Base-by-base conservation (phyloP, 306 rosid species). In the Lupinus albus region DNA sequence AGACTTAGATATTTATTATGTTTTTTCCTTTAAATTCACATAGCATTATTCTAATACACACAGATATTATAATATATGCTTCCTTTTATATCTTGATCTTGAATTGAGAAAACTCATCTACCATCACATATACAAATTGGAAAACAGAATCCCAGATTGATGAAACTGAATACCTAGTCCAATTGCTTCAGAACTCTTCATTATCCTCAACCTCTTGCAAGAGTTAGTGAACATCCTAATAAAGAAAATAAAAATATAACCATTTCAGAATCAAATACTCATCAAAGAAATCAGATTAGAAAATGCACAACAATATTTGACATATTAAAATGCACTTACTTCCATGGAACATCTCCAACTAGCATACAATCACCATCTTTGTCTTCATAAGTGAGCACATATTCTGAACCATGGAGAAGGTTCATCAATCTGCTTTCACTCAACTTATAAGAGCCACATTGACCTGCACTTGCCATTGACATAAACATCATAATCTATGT, bases 311-410 rank as follows among this genome's bases (percentile, higher is more conserved):
- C 28, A 25, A 2, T 25, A 25, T 25, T 25, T 25, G 28, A 25
- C 28, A 25, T 25, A 25, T 25, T 25, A 25, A 56, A 54, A 47
- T 62, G 15, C 39, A 80, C 98, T 89, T 86, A 92, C 98, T 81
- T 81, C 98, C 98, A 92, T 25, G 98, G 96, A 52, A 87, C 98
- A 77, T 92, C 98, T 54, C 98, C 98, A 83, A 92, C 98, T 11
- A 93, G 82, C 98, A 93, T 89, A 97, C 98, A 93, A 60, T 93
- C 98, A 10, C 86, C 89, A 76, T 93, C 98, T 66, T 88, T 89
- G 74, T 93, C 98, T 83, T 93, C 98, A 79, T 86, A 93, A 48
- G 98, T 93, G 76, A 88, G 94, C 64, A 88, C 97, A 81, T 85
- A 89, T 82, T 92, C 98, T 58, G 98, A 88, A 72, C 98, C 93